These are phyloP conservation scores for Bretschneidera sinensis DNA, from an alignment of 345 rosid genomes.

Conservation along the genomic window DNA sequence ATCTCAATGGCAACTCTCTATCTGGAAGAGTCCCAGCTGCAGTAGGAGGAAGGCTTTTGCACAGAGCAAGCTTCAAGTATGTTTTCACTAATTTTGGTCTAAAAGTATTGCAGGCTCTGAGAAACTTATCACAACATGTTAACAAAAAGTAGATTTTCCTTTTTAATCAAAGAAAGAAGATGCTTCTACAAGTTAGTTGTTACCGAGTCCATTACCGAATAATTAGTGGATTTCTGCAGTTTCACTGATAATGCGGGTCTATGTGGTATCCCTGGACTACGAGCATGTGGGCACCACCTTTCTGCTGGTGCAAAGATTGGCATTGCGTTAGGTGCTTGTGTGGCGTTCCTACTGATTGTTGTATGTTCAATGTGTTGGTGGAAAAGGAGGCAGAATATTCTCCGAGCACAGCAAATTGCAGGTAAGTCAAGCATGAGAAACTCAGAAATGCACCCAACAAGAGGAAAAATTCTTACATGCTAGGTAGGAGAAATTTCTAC, in stretches of 20 bases:
- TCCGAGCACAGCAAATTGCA: constrained; percentile 75
- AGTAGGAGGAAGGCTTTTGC: constrained; percentile 88
- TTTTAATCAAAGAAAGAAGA: not conserved
- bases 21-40: constrained; percentile 86
- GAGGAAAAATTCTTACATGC: no score
- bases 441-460: no score
- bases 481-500: no score
- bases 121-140: not conserved
- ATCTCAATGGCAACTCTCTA: constrained; percentile 84
- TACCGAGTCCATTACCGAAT: constrained; percentile 2
- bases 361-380: constrained; percentile 65
- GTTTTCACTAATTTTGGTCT: constrained; percentile 15
- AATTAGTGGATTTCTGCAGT: constrained; percentile 42
- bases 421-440: constrained; percentile 42
- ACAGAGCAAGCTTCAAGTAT: constrained; percentile 96
- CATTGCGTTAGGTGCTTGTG: constrained; percentile 54
- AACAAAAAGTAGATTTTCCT: not conserved
- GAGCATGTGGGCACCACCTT: constrained; percentile 69
- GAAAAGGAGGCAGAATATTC: constrained; percentile 91
- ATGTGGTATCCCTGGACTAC: constrained; percentile 96
- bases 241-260: constrained; percentile 93
- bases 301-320: constrained; percentile 82
- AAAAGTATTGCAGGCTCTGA: not conserved
- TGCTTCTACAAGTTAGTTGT: not conserved
- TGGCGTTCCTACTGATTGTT: constrained; percentile 50